Percentiles rank a stretch among this genome's conserved stretches.
These are phyloP conservation scores for Amauroascus niger DNA, from an alignment of 2,329 filamentous ascomycete genomes.

Conservation along the genomic window DNA sequence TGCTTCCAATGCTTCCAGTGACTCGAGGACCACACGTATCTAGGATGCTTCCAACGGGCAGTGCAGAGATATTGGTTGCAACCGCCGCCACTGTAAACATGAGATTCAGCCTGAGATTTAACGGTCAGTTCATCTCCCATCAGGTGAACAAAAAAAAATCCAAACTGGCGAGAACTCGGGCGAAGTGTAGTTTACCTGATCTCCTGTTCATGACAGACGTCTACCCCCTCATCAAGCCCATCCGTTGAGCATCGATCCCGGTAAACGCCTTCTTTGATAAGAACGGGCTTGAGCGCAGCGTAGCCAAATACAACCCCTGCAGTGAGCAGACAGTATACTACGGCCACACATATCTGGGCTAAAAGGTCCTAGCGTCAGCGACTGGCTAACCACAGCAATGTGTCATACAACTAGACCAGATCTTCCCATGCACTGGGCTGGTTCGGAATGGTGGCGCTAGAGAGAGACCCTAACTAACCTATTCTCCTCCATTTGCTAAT, in stretches of 20 bases:
- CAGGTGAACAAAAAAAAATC: not conserved
- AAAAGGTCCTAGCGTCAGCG: conserved; percentile 4
- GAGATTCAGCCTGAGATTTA: conserved; percentile 58
- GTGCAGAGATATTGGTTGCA: conserved; percentile 73
- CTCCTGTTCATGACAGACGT: conserved; percentile 51
- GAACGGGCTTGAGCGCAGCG: conserved; percentile 70
- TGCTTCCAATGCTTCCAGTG: conserved; percentile 60
- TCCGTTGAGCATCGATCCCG: conserved; percentile 51
- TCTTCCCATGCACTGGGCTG: not conserved
- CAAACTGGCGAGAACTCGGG: not conserved
- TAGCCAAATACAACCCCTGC: conserved; percentile 77
- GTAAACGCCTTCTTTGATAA: conserved; percentile 65
- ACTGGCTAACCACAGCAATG: not conserved
- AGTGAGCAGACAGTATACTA: conserved; percentile 64
- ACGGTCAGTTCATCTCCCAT: conserved; percentile 12
- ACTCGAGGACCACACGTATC: conserved; percentile 72
- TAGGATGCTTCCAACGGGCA: conserved; percentile 75
- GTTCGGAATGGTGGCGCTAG: not conserved
- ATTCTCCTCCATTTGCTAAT: conserved; percentile 46
- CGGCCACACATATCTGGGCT: conserved; percentile 61
- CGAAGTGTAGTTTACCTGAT: conserved; percentile 33
- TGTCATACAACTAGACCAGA: not conserved
- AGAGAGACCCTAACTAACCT: conserved; percentile 37
- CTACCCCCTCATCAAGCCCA: conserved; percentile 41
- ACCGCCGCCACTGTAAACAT: conserved; percentile 91